These are phyloP conservation scores for Stemphylium vesicarium DNA, from an alignment of 2,329 filamentous ascomycete genomes.

Conservation along the genomic window DNA sequence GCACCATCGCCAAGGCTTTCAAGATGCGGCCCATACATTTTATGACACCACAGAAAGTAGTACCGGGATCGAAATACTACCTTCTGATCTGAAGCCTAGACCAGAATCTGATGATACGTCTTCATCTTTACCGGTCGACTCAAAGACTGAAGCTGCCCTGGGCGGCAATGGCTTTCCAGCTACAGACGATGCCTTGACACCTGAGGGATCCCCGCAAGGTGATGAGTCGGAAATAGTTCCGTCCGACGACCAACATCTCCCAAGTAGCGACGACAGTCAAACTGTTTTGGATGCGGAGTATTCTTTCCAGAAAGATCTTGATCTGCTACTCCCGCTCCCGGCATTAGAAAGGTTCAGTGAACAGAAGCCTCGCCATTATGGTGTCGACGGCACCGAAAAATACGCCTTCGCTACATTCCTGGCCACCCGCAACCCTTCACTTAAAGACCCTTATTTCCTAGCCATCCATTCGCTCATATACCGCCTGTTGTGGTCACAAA, in stretches of 20 bases:
- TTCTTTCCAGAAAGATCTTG: constrained; percentile 38
- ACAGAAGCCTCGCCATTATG: constrained; percentile 35
- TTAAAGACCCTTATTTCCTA: constrained; percentile 45
- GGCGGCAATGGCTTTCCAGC: neutral
- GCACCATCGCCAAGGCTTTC: constrained; percentile 1
- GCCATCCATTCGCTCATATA: constrained; percentile 44
- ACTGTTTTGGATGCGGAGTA: constrained; percentile 19
- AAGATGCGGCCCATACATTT: neutral
- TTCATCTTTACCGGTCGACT: neutral
- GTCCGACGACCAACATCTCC: neutral
- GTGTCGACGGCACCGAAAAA: constrained; percentile 17
- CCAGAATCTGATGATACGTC: neutral
- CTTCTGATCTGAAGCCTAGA: constrained; percentile 1
- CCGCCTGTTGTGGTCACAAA: constrained; percentile 41
- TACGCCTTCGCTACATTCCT: constrained; percentile 45
- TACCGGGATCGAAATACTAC: constrained; percentile 7
- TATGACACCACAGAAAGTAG: neutral
- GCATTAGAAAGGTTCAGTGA: constrained; percentile 21
- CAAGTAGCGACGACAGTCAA: neutral
- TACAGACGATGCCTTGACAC: neutral
- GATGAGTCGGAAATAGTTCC: neutral
- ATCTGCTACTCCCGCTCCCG: constrained; percentile 27
- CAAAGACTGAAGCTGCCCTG: neutral
- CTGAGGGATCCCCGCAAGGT: neutral
- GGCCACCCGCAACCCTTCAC: constrained; percentile 37